Evolutionary conservation across 371 early-diverging fungal genomes (phyloP), one percentile per base, ranked within the genome.

Genomic region (Chytridium lagenaria): DNA sequence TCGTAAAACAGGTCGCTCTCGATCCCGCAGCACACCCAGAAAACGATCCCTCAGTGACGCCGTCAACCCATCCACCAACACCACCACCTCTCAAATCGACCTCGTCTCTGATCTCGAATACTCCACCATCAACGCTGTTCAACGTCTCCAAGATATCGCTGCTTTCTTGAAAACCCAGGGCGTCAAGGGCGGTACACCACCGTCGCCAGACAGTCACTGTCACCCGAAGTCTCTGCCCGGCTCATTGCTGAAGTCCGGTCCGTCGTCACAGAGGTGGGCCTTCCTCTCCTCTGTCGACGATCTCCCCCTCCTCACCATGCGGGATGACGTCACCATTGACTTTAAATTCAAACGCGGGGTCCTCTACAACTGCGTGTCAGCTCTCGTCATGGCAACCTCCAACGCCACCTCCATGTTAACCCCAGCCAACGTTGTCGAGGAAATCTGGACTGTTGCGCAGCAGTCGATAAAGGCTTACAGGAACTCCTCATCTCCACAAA

Each of bases 351-450:
- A 85, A 12, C 88, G 90, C 70, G 89, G 90, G 67, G 70, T 80
- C 3, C 73, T 91, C 23, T 90, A 88, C 78, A 89, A 90, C 71
- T 76, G 80, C n/a, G 82, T 90, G 34, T 89, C 90, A 0, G 74
- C 82, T 31, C 73, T 91, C 15, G 88, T 90, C 57, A 88, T 87
- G 77, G 87, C 85, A 10, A 84, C 88, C 7, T 89, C 90, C 67
- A 76, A 80, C 16, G 79, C 87, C 7, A 89, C 73, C 3, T 67
- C 55, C 15, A 66, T 22, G 64, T n/a, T 74, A 16, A 64, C 66
- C 10, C 30, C 83, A 28, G 86, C 44, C 19, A 12, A 87, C 26
- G 44, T 19, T 19, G 44, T 44, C 44, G 44, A 44, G 7, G 44
- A 44, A 7, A 44, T 44, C 7, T 44, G 44, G 69, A 81, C 16